Base-by-base conservation (phyloP, 225 moss, liverwort and hornwort genomes). In the Antitrichia curtipendula region DNA sequence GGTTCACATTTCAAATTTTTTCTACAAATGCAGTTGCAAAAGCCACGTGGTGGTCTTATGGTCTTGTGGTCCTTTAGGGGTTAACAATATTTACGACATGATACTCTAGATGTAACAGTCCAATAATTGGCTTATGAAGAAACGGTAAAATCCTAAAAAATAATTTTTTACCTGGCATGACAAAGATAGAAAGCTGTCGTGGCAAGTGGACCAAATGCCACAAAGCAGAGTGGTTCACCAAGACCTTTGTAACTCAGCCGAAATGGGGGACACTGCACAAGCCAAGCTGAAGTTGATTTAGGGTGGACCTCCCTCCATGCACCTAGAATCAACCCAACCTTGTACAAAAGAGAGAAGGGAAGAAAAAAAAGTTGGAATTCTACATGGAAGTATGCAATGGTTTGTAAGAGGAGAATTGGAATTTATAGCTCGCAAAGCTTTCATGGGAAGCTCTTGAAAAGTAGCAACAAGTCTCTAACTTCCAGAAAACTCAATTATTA, bases 131-230 rank as follows among this genome's bases (percentile, higher is more conserved):
- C 16, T 43, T 43, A 9, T 28, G 43, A 52, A 76, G 53, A 41
- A 40, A 58, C n/a, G 58, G 9, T 4, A 6, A 8, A n/a, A 64
- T 45, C n/a, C 1, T 11, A 63, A 16, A n/a, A 47, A 56, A 76
- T 12, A 59, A 50, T 23, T 50, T n/a, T 23, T 50, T 85, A 96
- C 98, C 98, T 96, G 70, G 93, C 90, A 84, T 94, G 96, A 84
- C 97, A 93, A 66, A 99, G 90, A 86, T 99, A 99, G 89, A 99
- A 99, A 71, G 97, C 97, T 45, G 90, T 95, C 1, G 98, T 99
- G 40, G 97, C 97, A 32, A 97, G 92, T 87, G 98, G 98, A 80
- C 98, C 98, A 84, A 96, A 97, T 9, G 98, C 98, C 70, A 96
- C 47, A 74, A 99, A 97, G 84, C 96, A 97, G 50, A 99, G 92